Conservation (phyloP, 495 filamentous ascomycete species). For the Pseudevernia furfuracea region DNA sequence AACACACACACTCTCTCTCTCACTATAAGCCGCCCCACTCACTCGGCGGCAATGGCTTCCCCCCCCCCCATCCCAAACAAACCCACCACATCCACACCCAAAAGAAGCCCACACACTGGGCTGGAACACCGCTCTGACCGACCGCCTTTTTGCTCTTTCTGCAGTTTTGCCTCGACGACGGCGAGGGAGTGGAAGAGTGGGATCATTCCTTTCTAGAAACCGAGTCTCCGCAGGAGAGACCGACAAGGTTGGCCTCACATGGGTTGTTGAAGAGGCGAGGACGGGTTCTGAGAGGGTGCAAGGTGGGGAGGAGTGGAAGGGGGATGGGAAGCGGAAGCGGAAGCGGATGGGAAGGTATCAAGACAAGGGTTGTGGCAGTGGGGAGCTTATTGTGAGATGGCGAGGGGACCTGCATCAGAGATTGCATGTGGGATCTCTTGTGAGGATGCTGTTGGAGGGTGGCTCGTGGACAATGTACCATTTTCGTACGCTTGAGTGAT, state of each 20-base stretch:
- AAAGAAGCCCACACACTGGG: constrained; percentile 12
- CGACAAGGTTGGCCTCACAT: constrained; percentile 3
- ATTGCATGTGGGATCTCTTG: too few relatives aligned
- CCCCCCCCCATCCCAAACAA: neutral
- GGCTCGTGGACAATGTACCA: neutral
- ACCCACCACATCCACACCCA: neutral
- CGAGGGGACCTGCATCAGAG: too few relatives aligned
- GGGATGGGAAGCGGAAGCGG: neutral
- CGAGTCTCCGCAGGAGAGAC: constrained; percentile 19
- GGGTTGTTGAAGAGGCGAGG: constrained; percentile 13
- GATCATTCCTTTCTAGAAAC: constrained; percentile 18
- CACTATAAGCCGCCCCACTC: too few relatives aligned
- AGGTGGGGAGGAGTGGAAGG: neutral
- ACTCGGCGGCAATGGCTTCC: neutral
- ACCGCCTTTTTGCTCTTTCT: constrained; percentile 17
- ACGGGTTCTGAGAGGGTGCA: neutral
- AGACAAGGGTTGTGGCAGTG: neutral
- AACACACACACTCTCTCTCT: too few relatives aligned
- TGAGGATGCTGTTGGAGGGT: neutral
- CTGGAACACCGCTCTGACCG: constrained; percentile 18
- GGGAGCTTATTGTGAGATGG: neutral
- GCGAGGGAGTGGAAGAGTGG: constrained; percentile 6
- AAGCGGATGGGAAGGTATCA: neutral
- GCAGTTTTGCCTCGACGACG: constrained; percentile 4
- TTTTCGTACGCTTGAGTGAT: neutral